A percentile compares a stretch with the other conserved stretches of the same genome.
phyloP scores from a whole-genome alignment of 2,329 filamentous ascomycete species.

The Sarocladium strictum region DNA sequence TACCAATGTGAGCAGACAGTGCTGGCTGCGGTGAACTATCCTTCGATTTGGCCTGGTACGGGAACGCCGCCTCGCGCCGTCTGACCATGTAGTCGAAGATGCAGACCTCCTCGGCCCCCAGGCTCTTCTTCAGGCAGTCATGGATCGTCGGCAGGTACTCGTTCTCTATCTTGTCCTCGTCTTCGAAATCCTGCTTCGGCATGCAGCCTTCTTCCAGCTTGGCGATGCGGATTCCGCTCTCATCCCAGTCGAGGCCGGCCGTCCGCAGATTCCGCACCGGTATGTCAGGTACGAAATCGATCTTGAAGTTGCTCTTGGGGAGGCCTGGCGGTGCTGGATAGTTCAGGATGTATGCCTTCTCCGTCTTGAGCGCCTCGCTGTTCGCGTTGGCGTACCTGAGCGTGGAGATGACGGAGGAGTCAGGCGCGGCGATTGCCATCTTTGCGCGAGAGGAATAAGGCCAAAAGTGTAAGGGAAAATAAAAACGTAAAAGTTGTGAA shows the following conservation, averaged over 20 bases:
- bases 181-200: neutral
- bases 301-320: neutral
- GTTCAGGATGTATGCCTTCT: neutral
- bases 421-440: neutral
- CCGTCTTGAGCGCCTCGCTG: neutral
- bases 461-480: neutral
- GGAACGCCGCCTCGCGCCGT: neutral
- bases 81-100: neutral
- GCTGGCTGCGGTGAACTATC: neutral
- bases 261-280: neutral
- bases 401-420: neutral
- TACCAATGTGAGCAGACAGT: neutral
- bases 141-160: neutral
- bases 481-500: too few species aligned
- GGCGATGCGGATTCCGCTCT: neutral
- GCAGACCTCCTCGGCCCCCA: neutral
- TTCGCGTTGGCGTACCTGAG: neutral
- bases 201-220: neutral
- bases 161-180: neutral
- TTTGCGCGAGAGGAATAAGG: neutral
- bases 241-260: neutral
- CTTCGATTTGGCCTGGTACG: neutral
- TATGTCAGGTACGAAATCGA: neutral
- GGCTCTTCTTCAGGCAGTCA: neutral
- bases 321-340: neutral